Evolutionary conservation across 2,329 filamentous ascomycete genomes (phyloP), one percentile per base, ranked within the genome.

Genomic region (Arthrobotrys musiformis): DNA sequence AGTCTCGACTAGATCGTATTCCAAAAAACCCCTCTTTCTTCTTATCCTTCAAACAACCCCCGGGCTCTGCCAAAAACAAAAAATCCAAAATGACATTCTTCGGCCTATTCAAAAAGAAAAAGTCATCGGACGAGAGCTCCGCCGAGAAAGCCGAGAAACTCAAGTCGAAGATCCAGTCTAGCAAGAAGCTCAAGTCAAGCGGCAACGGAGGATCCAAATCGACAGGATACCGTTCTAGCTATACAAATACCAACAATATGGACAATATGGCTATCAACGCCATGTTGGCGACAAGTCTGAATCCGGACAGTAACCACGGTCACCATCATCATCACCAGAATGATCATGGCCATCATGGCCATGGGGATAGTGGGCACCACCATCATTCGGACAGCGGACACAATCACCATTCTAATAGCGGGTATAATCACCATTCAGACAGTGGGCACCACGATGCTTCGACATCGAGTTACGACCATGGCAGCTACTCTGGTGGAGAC

Each of bases 261-360:
- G 54, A 58, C 9, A 26, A 15, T 4, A 5, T 26, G 22, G 60
- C 68, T 1, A 46, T 50, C 48, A 72, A 72, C 33, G 58, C 68
- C 1, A 56, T 72, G 58, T 7, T 64, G 8, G 60, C 60, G 17
- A 72, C 58, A 11, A 63, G 44, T n/a, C 46, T 72, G 50, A 52
- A 42, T 22, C 44, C 46, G 11, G 48, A 46, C 13, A 48, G 8
- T 30, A 37, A 56, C 24, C 24, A 42, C n/a, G n/a, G 19, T 42
- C 40, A 42, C n/a, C 40, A 56, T n/a, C 24, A 42, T 9, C 40
- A 42, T 42, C 40, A 42, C n/a, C 40, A 42, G 9, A 28, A 28
- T 15, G n/a, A 50, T n/a, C 30, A 40, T 26, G 19, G 48, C 1
- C 4, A 58, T 11, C 17, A 52, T 52, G 35, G 42, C 8, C 17